phyloP scores from a whole-genome alignment of 2,329 filamentous ascomycete species.

The Orbilia javanica region DNA sequence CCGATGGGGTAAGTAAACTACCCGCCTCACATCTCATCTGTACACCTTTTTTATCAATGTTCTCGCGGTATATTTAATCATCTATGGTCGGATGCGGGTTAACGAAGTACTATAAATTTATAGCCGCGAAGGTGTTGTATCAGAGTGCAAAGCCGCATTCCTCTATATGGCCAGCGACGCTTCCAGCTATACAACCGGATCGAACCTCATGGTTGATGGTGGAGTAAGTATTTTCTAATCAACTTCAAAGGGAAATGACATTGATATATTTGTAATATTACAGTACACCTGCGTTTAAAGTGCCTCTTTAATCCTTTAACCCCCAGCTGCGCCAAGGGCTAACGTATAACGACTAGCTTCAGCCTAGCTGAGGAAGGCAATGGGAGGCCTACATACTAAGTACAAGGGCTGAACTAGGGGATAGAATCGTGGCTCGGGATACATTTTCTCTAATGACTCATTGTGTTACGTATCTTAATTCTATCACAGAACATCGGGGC shows the following conservation, averaged over 20 bases:
- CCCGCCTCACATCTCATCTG: background rate
- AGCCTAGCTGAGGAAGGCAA: too few species aligned
- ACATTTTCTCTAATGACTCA: too few species aligned
- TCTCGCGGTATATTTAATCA: too few species aligned
- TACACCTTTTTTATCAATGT: background rate
- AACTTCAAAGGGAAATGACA: background rate
- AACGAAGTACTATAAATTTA: background rate
- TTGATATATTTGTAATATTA: background rate
- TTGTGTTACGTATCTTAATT: too few species aligned
- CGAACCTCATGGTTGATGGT: constrained; percentile 80
- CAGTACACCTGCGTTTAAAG: constrained; percentile 4
- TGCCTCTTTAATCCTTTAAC: background rate
- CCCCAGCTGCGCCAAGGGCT: background rate
- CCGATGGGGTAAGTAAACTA: constrained; percentile 75
- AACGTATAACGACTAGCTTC: too few species aligned
- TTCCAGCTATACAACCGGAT: constrained; percentile 81
- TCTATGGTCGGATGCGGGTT: background rate
- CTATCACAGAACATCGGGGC: too few species aligned
- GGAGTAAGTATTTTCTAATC: constrained; percentile 39
- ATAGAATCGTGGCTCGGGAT: too few species aligned
- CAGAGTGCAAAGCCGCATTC: constrained; percentile 85
- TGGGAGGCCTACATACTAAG: too few species aligned
- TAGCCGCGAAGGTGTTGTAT: constrained; percentile 76
- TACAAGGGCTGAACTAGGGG: too few species aligned
- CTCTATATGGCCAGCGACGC: constrained; percentile 85